Percentiles rank a stretch among this genome's conserved stretches.
phyloP scores from a whole-genome alignment of 768 basidiomycete genomes.

The Pleurotus cornucopiae region DNA sequence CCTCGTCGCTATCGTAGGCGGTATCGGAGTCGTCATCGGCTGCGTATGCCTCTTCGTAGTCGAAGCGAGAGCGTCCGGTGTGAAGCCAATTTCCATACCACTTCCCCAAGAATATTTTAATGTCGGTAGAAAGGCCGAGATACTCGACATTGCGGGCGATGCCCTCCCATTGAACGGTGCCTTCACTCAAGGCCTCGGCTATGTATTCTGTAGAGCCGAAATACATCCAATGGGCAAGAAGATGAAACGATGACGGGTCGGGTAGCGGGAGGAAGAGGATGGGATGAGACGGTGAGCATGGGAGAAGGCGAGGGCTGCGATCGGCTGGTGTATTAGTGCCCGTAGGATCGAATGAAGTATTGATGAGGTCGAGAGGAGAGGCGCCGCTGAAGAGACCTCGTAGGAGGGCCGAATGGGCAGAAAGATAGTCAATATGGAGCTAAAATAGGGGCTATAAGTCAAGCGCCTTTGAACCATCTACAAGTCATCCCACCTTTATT shows the following conservation, averaged over 20 bases:
- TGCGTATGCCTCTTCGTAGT: constrained; percentile 26
- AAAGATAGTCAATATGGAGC: constrained; percentile 80
- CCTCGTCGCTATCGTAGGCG: constrained; percentile 23
- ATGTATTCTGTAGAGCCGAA: constrained; percentile 68
- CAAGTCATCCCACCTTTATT: constrained; percentile 49
- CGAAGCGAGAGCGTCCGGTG: constrained; percentile 23
- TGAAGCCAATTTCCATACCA: constrained; percentile 72
- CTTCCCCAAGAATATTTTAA: constrained; percentile 71
- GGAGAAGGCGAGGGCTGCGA: constrained; percentile 64
- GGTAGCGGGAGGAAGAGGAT: constrained; percentile 72
- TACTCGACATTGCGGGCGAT: constrained; percentile 89
- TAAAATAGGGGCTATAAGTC: constrained; percentile 20
- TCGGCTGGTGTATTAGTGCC: constrained; percentile 40
- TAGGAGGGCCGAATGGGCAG: constrained; percentile 76
- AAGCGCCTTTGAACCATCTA: neutral
- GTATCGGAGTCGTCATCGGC: constrained; percentile 28
- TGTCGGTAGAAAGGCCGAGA: constrained; percentile 68
- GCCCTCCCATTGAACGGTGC: constrained; percentile 77
- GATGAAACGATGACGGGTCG: constrained; percentile 65
- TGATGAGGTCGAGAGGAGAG: constrained; percentile 55
- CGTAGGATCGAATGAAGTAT: constrained; percentile 25
- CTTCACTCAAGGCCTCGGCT: constrained; percentile 60
- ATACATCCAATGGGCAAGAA: constrained; percentile 79
- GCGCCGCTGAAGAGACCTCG: constrained; percentile 68
- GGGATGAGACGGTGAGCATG: constrained; percentile 63